Evolutionary conservation across 2,329 filamentous ascomycete species (phyloP), one percentile per base, ranked within the genome.

Genomic region (Nemania sp.): DNA sequence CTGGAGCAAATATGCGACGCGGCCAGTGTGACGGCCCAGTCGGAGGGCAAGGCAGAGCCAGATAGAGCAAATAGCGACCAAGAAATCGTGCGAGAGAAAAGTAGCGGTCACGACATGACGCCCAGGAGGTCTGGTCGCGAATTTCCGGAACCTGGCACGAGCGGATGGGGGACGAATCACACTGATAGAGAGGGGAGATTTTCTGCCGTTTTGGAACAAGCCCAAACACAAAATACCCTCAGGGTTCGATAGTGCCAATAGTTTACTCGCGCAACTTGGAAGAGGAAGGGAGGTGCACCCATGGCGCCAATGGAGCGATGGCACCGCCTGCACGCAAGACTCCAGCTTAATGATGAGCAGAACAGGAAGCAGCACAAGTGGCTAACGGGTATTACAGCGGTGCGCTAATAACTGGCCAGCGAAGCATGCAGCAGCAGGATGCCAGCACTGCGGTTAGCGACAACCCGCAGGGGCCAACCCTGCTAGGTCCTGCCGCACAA

Each of bases 1-100:
- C 37, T 34, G 33, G 60, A 71, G 54, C 42, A 47, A 49, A 54
- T 39, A 47, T 49, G 50, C 30, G 48, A 58, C 64, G 65, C 75
- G 72, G 68, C 74, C 75, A 70, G 66, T 76, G 75, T 74, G 73
- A 77, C 71, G 76, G 68, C 75, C 64, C 40, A 51, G 36, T 37
- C 40, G 46, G 34, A 59, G 44, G 59, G 52, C 28, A 40, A 51
- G 47, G 28, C 26, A 41, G 37, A 53, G 40, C 43, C 36, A 42
- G 24, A 6, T 6, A 34, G 19, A 41, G 19, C 14, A 31, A 42
- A 15, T 30, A 23, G 40, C 24, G 33, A 22, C 12, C 19, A 49
- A 53, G 28, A 46, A 52, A 49, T 28, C 26, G 26, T 15, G 20
- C 34, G 26, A 55, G 39, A 52, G 53, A 49, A 58, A 59, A 57